Evolutionary conservation across 805 yeast genomes (phyloP).

Genomic region (Candida vaughaniae): DNA sequence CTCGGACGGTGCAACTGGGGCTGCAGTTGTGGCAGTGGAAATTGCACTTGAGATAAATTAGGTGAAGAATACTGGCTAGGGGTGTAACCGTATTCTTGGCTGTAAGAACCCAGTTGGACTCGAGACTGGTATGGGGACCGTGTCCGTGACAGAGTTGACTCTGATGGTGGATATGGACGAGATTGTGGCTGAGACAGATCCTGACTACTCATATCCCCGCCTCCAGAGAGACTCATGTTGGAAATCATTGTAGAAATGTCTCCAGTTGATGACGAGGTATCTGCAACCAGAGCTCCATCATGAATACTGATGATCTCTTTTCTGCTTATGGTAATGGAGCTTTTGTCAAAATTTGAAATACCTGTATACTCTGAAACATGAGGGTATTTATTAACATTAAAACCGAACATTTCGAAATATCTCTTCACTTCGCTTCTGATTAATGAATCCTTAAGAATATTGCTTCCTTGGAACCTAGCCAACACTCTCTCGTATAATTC

Average conservation of each 20-base stretch:
- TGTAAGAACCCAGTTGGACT: no score
- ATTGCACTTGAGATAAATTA: no score
- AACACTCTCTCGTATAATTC: not conserved
- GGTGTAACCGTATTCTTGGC: no score
- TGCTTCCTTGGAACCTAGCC: not conserved
- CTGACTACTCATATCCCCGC: no score
- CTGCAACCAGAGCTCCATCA: not conserved
- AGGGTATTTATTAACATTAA: not conserved
- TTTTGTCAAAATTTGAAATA: not conserved
- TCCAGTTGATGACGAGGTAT: not conserved
- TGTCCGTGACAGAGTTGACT: no score
- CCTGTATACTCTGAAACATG: not conserved
- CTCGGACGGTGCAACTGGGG: no score
- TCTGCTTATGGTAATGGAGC: not conserved
- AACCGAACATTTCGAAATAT: conserved; percentile 2
- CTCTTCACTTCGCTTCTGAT: conserved; percentile 1
- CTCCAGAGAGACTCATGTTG: conserved; percentile 2
- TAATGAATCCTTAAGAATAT: not conserved
- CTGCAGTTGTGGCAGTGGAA: no score
- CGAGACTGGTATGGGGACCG: no score
- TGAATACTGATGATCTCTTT: not conserved
- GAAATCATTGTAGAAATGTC: conserved; percentile 3
- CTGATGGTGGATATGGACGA: no score
- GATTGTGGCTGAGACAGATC: no score
- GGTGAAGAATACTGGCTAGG: no score